These are phyloP conservation scores for Russula emetica DNA, from an alignment of 768 basidiomycete species.

Conservation along the genomic window DNA sequence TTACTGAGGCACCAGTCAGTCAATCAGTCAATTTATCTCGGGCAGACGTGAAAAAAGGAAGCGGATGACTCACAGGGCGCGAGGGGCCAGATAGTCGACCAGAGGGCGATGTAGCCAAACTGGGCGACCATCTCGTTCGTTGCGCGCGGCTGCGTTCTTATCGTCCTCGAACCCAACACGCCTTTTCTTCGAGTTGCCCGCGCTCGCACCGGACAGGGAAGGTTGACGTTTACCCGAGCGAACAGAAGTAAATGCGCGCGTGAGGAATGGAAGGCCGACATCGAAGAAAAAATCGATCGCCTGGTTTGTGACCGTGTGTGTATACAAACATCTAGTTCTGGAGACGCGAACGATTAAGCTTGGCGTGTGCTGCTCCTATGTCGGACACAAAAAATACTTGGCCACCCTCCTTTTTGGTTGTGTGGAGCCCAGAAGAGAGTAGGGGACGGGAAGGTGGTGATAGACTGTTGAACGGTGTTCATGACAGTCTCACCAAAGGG, in stretches of 20 bases:
- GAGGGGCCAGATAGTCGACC: slow-evolving; percentile 93
- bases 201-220: slow-evolving; percentile 21
- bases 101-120: slow-evolving; percentile 88
- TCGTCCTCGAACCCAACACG: slow-evolving; percentile 72
- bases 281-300: slow-evolving; percentile 73
- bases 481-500: slow-evolving; percentile 88
- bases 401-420: slow-evolving; percentile 26
- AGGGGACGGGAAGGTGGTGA: slow-evolving; percentile 24
- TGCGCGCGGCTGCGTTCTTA: slow-evolving; percentile 43
- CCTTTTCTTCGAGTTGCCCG: slow-evolving; percentile 47
- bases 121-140: slow-evolving; percentile 95
- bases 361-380: slow-evolving; percentile 41
- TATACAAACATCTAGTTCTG: slow-evolving; percentile 92
- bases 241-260: slow-evolving; percentile 53
- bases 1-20: slow-evolving; percentile 39
- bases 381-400: slow-evolving; percentile 16
- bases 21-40: background rate
- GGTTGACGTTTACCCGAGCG: slow-evolving; percentile 36
- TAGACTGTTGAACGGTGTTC: slow-evolving; percentile 42
- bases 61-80: slow-evolving; percentile 54
- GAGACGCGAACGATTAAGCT: slow-evolving; percentile 64
- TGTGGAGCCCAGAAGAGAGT: slow-evolving; percentile 25
- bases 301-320: slow-evolving; percentile 85
- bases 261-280: slow-evolving; percentile 73
- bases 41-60: no score